Percentiles rank a stretch among this genome's conserved stretches.
Conservation (phyloP, 108 stramenopile genomes). For the Pseudonitzschia multistriata region DNA sequence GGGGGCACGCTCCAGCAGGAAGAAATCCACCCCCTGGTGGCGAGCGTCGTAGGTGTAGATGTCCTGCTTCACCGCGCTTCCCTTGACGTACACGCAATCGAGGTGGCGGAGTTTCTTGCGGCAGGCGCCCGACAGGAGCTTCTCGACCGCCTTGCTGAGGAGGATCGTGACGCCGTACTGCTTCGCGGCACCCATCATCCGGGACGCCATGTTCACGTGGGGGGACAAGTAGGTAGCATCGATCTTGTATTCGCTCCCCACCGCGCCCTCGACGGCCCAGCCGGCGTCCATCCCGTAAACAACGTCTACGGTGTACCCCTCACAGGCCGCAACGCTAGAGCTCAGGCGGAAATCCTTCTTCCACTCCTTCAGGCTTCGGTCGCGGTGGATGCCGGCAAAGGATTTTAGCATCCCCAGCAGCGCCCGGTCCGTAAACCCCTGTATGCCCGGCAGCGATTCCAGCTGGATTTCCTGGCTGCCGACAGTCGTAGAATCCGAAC, state of each 20-base stretch:
- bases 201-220: constrained; percentile 94
- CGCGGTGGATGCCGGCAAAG: constrained; percentile 77
- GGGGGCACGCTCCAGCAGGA: constrained; percentile 63
- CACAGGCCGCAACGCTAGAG: too few species aligned
- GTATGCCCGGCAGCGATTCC: constrained; percentile 59
- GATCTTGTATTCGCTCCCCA: constrained; percentile 89
- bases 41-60: constrained; percentile 84
- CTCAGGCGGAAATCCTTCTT: constrained; percentile 67
- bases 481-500: not conserved
- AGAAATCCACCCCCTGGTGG: constrained; percentile 73
- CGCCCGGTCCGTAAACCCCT: constrained; percentile 75
- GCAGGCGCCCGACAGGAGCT: constrained; percentile 66
- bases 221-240: constrained; percentile 97
- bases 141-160: constrained; percentile 55
- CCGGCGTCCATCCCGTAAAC: constrained; percentile 95
- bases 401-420: constrained; percentile 81
- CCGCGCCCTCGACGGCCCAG: constrained; percentile 95
- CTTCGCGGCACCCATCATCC: constrained; percentile 87
- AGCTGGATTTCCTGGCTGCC: constrained; percentile 13
- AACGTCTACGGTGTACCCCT: constrained; percentile 53
- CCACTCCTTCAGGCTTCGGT: constrained; percentile 61
- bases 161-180: constrained; percentile 83
- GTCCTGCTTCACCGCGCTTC: constrained; percentile 65
- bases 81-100: constrained; percentile 86
- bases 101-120: constrained; percentile 64